A percentile compares a stretch with the other conserved stretches of the same genome.
These are phyloP conservation scores for Berberis thunbergii DNA, from an alignment of 164 flowering plant genomes.

Conservation along the genomic window DNA sequence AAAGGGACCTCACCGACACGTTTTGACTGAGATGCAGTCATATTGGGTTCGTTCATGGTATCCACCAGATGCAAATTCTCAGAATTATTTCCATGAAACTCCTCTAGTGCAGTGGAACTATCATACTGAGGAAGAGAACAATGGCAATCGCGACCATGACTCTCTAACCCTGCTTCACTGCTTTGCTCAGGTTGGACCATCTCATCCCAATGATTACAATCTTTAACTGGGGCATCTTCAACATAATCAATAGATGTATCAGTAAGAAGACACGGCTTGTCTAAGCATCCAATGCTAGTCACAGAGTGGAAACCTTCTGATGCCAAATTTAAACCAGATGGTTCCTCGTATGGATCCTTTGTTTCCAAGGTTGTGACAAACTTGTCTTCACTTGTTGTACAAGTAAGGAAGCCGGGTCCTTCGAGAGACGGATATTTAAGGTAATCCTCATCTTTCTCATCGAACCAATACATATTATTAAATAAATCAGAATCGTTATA, in stretches of 20 bases:
- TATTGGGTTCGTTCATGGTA: conserved; percentile 23
- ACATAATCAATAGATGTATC: conserved; percentile 12
- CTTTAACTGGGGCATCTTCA: conserved; percentile 14
- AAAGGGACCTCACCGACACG: conserved; percentile 15
- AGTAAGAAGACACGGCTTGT: conserved; percentile 21
- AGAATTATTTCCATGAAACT: conserved; percentile 11
- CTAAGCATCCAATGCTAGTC: conserved; percentile 20
- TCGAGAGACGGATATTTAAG: conserved; percentile 38
- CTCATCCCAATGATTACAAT: conserved; percentile 23
- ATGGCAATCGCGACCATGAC: conserved; percentile 4
- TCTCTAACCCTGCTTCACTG: conserved; percentile 6
- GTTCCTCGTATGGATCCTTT: conserved; percentile 18
- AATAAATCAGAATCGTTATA: conserved; percentile 63
- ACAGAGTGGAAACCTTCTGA: conserved; percentile 25
- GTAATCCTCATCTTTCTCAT: conserved; percentile 51
- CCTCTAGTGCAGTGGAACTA: conserved; percentile 20
- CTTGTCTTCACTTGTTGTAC: conserved; percentile 72
- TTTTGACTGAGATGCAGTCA: conserved; percentile 14
- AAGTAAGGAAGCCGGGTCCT: conserved; percentile 34
- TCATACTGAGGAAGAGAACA: conserved; percentile 23
- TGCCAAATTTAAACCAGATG: conserved; percentile 10
- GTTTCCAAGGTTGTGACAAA: conserved; percentile 43
- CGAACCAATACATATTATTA: conserved; percentile 49
- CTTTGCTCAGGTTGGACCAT: conserved; percentile 10
- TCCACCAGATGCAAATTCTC: conserved; percentile 9